Evolutionary conservation across 1,284 basidiomycete genomes (phyloP).

Genomic region (Cutaneotrichosporon cavernicola): DNA sequence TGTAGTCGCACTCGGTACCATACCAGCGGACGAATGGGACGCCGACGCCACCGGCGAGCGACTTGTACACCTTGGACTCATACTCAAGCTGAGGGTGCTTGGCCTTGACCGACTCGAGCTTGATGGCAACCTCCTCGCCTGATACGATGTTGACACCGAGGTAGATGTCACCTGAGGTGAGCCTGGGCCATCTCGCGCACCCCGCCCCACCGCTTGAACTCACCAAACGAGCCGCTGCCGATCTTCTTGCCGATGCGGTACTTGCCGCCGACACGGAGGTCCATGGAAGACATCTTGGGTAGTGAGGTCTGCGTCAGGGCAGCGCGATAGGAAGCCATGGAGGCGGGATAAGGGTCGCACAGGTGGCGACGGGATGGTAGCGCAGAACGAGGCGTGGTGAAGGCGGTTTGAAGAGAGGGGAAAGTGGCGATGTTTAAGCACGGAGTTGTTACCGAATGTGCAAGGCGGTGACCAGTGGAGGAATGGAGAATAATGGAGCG

Average conservation of each 20-base stretch:
- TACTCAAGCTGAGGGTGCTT: slow-evolving; percentile 99
- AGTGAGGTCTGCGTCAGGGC: slow-evolving; percentile 12
- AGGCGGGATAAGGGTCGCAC: slow-evolving; percentile 1
- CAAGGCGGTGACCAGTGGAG: background rate
- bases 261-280: slow-evolving; percentile 96
- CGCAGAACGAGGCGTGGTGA: slow-evolving; percentile 6
- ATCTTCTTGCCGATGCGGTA: slow-evolving; percentile 99
- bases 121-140: slow-evolving; percentile 99
- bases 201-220: slow-evolving; percentile 44
- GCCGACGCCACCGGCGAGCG: slow-evolving; percentile 94
- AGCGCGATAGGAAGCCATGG: slow-evolving; percentile 3
- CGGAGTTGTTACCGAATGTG: background rate
- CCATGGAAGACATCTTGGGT: slow-evolving; percentile 60
- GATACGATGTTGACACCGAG: slow-evolving; percentile 99
- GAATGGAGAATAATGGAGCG: background rate
- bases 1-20: slow-evolving; percentile 99
- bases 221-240: slow-evolving; percentile 96
- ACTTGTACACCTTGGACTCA: slow-evolving; percentile 96
- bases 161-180: slow-evolving; percentile 87
- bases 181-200: slow-evolving; percentile 8
- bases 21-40: slow-evolving; percentile 99
- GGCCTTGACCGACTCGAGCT: slow-evolving; percentile 98
- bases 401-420: background rate
- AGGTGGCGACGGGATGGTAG: background rate
- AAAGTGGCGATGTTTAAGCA: background rate